These are phyloP conservation scores for Orbilia ellipsospora DNA, from an alignment of 2,329 filamentous ascomycete genomes.

Conservation along the genomic window DNA sequence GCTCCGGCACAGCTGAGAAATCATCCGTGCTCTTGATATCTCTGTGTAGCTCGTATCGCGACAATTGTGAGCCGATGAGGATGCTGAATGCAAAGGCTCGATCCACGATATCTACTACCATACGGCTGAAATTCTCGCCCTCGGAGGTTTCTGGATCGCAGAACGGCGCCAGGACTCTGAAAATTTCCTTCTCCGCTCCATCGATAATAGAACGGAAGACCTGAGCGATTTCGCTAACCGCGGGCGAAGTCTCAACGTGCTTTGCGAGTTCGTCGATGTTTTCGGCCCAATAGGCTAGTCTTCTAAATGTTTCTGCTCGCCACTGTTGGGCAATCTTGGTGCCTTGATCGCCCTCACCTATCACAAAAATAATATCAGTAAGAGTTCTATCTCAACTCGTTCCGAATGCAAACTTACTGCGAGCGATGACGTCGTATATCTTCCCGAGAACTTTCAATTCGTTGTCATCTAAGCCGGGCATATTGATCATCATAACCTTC, in stretches of 20 bases:
- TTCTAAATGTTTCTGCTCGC: conserved; percentile 38
- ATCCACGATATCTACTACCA: conserved; percentile 43
- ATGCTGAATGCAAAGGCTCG: conserved; percentile 42
- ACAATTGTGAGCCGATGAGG: conserved; percentile 40
- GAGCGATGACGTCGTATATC: conserved; percentile 22
- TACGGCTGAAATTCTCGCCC: conserved; percentile 20
- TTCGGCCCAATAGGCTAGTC: conserved; percentile 42
- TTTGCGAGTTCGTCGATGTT: conserved; percentile 26
- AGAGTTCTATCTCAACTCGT: background rate
- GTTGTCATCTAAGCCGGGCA: conserved; percentile 21
- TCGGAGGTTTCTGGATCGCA: conserved; percentile 29
- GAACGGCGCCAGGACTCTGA: conserved; percentile 30
- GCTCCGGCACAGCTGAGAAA: conserved; percentile 35
- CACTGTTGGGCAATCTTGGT: conserved; percentile 29
- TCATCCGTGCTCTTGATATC: conserved; percentile 15
- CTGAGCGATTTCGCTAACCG: conserved; percentile 10
- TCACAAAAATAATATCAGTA: background rate
- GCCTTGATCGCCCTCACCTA: conserved; percentile 39
- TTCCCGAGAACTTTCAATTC: conserved; percentile 32
- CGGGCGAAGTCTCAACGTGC: conserved; percentile 22
- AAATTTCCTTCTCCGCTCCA: conserved; percentile 23
- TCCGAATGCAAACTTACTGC: conserved; percentile 24
- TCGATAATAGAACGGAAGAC: conserved; percentile 19
- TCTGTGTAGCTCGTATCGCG: conserved; percentile 35
- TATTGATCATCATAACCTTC: conserved; percentile 22